Evolutionary conservation across 345 rosid genomes (phyloP).

Genomic region (Microthlaspi erraticum): DNA sequence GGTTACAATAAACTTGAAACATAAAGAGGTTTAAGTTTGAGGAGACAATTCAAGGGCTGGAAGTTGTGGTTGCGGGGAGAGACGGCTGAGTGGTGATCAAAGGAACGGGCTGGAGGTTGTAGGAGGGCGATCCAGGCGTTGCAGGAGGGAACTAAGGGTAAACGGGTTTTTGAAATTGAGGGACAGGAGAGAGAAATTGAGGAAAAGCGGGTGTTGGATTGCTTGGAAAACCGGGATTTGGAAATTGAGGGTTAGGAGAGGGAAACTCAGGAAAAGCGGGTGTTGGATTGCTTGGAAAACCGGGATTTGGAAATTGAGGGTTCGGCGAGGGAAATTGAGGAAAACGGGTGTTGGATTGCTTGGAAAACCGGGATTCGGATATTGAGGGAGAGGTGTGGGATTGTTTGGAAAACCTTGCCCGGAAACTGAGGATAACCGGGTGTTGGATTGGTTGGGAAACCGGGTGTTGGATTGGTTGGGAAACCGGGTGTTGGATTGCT

Average conservation of each 20-base stretch:
- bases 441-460: no score
- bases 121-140: neutral
- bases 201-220: slow-evolving; percentile 20
- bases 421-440: no score
- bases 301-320: neutral
- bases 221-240: neutral
- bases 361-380: neutral
- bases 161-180: slow-evolving; percentile 17
- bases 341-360: no score
- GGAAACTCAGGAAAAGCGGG: slow-evolving; percentile 2
- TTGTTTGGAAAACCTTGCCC: no score
- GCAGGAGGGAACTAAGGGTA: slow-evolving; percentile 2
- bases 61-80: neutral
- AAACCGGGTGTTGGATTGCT: no score
- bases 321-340: no score
- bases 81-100: neutral
- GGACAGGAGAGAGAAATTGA: neutral
- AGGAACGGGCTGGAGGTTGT: slow-evolving; percentile 3
- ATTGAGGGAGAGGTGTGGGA: neutral
- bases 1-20: slow-evolving; percentile 8
- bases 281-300: neutral
- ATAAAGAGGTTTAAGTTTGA: neutral
- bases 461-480: no score
- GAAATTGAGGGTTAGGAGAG: neutral
- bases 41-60: slow-evolving; percentile 10